These are phyloP conservation scores for Penicillium alfredii DNA, from an alignment of 495 filamentous ascomycete genomes.

Conservation along the genomic window DNA sequence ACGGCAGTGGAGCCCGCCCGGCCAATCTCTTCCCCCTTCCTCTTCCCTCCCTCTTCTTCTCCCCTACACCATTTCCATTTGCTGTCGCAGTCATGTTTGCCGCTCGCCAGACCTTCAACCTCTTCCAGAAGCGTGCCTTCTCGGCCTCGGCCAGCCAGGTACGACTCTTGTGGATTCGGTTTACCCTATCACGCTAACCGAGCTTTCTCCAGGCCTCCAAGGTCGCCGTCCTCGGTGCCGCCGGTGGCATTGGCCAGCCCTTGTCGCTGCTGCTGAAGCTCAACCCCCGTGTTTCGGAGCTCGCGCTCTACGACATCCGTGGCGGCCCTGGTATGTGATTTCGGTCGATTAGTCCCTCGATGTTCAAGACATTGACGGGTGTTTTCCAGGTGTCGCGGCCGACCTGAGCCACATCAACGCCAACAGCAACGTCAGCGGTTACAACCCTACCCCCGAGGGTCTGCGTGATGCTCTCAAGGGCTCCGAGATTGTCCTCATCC, in stretches of 20 bases:
- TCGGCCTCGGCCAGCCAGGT: conserved; percentile 89
- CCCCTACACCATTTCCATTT: conserved; percentile 3
- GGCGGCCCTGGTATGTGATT: conserved; percentile 85
- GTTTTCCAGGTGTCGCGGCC: conserved; percentile 78
- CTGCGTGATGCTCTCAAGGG: conserved; percentile 73
- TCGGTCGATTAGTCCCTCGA: conserved; percentile 3
- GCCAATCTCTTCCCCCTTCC: conserved; percentile 9
- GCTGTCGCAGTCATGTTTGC: conserved; percentile 58
- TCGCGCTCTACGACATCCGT: conserved; percentile 96
- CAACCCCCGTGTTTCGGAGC: conserved; percentile 86
- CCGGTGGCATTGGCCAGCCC: conserved; percentile 97
- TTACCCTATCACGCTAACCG: conserved; percentile 29
- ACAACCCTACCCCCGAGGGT: conserved; percentile 68
- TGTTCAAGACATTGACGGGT: background rate
- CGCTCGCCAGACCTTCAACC: conserved; percentile 61
- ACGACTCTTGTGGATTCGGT: conserved; percentile 24
- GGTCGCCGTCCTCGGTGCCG: conserved; percentile 92
- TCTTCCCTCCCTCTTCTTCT: conserved; percentile 6
- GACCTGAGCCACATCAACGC: conserved; percentile 99
- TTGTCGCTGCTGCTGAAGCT: conserved; percentile 96
- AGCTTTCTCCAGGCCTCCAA: conserved; percentile 69
- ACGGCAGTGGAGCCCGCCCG: background rate
- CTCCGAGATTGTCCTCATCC: conserved; percentile 91
- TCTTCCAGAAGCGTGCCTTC: conserved; percentile 84
- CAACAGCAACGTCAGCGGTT: conserved; percentile 89